These are phyloP conservation scores for Aspergillus indologenus DNA, from an alignment of 495 filamentous ascomycete genomes.

Conservation along the genomic window DNA sequence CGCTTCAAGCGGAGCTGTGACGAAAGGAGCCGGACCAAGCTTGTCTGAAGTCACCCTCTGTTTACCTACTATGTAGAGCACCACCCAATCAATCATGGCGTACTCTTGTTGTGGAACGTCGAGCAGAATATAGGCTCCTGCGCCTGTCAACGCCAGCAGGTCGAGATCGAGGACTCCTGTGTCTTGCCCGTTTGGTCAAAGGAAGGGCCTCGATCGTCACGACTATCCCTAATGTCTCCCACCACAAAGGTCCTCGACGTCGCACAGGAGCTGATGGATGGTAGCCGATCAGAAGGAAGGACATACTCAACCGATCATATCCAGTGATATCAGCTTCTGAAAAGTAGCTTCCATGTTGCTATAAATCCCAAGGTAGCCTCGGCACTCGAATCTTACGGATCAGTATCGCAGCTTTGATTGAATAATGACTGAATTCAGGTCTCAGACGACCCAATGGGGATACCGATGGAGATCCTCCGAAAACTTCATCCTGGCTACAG, in stretches of 20 bases:
- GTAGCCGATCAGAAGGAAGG: background rate
- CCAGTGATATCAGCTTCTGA: background rate
- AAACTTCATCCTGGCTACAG: constrained; percentile 5
- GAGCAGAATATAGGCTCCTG: too few relatives aligned
- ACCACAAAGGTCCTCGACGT: background rate
- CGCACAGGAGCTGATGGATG: background rate
- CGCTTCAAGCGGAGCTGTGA: background rate
- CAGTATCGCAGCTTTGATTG: background rate
- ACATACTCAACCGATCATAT: background rate
- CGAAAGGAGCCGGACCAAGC: background rate
- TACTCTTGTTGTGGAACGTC: too few relatives aligned
- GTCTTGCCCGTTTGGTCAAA: background rate
- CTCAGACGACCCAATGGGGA: constrained; percentile 3
- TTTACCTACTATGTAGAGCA: too few relatives aligned
- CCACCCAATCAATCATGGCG: too few relatives aligned
- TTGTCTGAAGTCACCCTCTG: background rate
- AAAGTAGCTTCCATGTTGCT: background rate
- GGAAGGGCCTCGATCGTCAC: background rate
- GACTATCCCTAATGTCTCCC: background rate
- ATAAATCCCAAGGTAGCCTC: background rate
- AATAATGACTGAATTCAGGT: background rate
- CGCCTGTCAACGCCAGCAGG: background rate
- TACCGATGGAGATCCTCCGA: constrained; percentile 9
- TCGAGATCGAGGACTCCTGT: background rate
- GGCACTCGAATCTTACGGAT: background rate